Evolutionary conservation across 495 filamentous ascomycete genomes (phyloP), one percentile per base, ranked within the genome.

Genomic region (Lepraria neglecta): DNA sequence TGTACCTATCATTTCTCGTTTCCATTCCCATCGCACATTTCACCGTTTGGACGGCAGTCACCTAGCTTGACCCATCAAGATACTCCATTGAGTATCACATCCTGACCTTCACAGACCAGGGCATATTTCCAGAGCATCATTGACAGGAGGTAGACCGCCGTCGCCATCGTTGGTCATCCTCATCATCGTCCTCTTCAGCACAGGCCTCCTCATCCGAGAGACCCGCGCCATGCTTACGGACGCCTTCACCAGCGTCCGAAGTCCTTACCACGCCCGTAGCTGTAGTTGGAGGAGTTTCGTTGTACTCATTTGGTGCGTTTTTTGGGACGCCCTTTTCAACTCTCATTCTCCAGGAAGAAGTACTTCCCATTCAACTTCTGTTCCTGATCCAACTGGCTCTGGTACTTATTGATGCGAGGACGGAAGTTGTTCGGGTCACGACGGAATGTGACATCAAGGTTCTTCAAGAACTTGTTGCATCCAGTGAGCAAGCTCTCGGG

Each of bases 401-500:
- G 85, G 68, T 84, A 76, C 82, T 98, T 98, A 83, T 98, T 98
- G 82, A 98, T 98, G 73, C 95, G 88, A 46, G 95, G 94, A 38
- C 94, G 83, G 79, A 84, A 98, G 68, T 91, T 96, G 75, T 88
- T 95, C 62, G 95, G 92, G 72, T 97, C 95, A 67, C 95, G 90
- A 68, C 95, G 89, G 85, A 97, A 98, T 17, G 94, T 97, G 65
- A 97, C 94, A 69, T 97, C 91, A 58, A 98, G 77, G 71, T 87
- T 96, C 82, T 92, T 87, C 70, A 98, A 75, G 82, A 98, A 97
- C 63, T 81, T 82, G 81, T 98, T 98, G 83, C 95, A 98, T 62
- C 94, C 95, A 42, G 91, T 95, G 67, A 98, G 83, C 48, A 97
- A 79, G 59, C 87, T 91, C 77, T 97, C 91, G 27, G 94, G 95